Evolutionary conservation across 495 filamentous ascomycete genomes (phyloP), one percentile per base, ranked within the genome.

Genomic region (Penicillium manginii): DNA sequence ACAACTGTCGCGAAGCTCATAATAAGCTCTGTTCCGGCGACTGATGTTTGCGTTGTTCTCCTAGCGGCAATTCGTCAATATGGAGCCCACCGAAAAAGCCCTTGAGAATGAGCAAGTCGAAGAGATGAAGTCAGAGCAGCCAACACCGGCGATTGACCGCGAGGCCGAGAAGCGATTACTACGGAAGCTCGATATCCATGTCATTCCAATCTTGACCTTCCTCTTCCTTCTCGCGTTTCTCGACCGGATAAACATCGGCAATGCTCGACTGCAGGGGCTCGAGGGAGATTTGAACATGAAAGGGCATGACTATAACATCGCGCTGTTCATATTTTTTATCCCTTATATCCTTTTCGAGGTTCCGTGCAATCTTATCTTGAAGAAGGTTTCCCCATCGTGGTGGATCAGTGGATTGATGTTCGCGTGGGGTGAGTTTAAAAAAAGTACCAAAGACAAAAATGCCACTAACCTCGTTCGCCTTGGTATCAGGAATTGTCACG

Each of bases 311-410:
- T 86, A 79, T 33, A 88, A 88, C 58, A 73, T 88, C 45, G 84
- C 85, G 17, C 75, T 88, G 1, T 81, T 84, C 50, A 77, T 88
- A 14, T 88, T 87, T 71, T 90, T 89, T 68, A 78, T 86, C 3
- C 84, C 83, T 35, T 91, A 90, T 65, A 83, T 85, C 50, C 67
- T 86, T 4, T 81, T 87, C 43, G 86, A 90, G 63, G 79, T 90
- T 46, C 87, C 86, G 11, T 79, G 77, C 59, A 90, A 90, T 66
- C 72, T 91, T 7, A 74, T 90, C 55, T 73, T 90, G 70, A 88
- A 85, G 71, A 84, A 81, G 51, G 67, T 90, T 10, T 77, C 81
- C 0, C 89, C 89, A 8, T 84, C 79, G 1, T 77, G 74, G 53
- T 87, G 81, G 74, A 66, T 88, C 40, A 74, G 81, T 19, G 63